phyloP scores from a whole-genome alignment of 768 basidiomycete genomes.

The Xerocomellus intermedius region DNA sequence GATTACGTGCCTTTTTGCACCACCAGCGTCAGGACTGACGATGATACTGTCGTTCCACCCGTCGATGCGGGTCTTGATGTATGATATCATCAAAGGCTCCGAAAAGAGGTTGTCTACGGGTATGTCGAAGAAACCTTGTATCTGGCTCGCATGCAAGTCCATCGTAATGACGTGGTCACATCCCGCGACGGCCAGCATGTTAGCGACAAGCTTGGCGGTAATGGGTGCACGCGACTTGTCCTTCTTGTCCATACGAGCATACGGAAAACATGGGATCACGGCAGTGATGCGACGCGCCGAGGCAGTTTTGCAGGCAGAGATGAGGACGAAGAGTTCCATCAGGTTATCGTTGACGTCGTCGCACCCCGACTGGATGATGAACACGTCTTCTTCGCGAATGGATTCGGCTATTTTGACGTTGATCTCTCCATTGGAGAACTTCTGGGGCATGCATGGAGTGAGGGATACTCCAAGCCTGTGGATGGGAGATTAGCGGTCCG shows the following conservation, averaged over 20 bases:
- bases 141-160: conserved; percentile 97
- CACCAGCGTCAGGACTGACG: conserved; percentile 96
- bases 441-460: conserved; percentile 80
- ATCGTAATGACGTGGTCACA: conserved; percentile 99
- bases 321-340: conserved; percentile 98
- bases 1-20: conserved; percentile 88
- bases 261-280: conserved; percentile 97
- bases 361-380: conserved; percentile 93
- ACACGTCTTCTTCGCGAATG: conserved; percentile 96
- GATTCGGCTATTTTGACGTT: conserved; percentile 94
- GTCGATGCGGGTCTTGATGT: conserved; percentile 83
- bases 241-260: conserved; percentile 97
- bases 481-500: conserved; percentile 49
- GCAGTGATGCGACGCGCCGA: conserved; percentile 95
- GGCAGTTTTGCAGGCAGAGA: conserved; percentile 96
- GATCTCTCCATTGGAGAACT: conserved; percentile 94
- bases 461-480: conserved; percentile 86
- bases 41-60: conserved; percentile 88
- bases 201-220: conserved; percentile 96
- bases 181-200: conserved; percentile 95
- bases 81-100: conserved; percentile 91
- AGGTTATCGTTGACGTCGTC: conserved; percentile 92
- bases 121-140: conserved; percentile 98
- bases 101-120: conserved; percentile 98
- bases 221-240: conserved; percentile 95